phyloP scores from a whole-genome alignment of 129 eudicot genomes.

The Cynara cardunculus region DNA sequence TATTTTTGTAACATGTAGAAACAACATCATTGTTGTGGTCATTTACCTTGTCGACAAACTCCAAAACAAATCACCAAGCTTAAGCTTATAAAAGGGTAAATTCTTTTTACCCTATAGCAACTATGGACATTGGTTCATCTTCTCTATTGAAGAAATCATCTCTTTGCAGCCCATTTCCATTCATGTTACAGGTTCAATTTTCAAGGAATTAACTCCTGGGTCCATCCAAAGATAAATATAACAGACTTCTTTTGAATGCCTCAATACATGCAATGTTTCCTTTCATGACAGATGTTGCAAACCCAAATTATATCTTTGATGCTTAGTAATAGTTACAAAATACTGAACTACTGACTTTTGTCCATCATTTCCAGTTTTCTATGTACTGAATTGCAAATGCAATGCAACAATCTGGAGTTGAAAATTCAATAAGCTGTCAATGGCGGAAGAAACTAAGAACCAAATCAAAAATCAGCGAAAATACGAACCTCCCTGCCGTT shows the following conservation, averaged over 20 bases:
- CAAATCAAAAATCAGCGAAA: neutral
- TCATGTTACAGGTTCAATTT: neutral
- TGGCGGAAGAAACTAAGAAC: neutral
- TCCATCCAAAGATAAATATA: neutral
- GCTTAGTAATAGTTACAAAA: neutral
- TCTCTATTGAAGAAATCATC: neutral
- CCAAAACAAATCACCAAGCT: neutral
- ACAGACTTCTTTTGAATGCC: neutral
- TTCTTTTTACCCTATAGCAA: neutral
- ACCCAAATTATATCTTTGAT: neutral
- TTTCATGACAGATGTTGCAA: neutral
- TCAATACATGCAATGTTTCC: neutral
- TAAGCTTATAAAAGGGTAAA: neutral
- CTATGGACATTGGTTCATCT: neutral
- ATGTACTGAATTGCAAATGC: neutral
- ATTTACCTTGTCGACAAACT: neutral
- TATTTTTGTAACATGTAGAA: neutral
- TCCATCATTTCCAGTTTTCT: neutral
- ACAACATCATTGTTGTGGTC: neutral
- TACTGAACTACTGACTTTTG: neutral
- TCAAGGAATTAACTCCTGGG: neutral
- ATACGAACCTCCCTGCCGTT: conserved; percentile 71
- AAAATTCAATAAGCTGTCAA: neutral
- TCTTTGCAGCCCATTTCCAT: neutral
- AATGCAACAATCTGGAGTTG: neutral